These are phyloP conservation scores for Trichosanthes truncata DNA, from an alignment of 306 rosid genomes.

Conservation along the genomic window DNA sequence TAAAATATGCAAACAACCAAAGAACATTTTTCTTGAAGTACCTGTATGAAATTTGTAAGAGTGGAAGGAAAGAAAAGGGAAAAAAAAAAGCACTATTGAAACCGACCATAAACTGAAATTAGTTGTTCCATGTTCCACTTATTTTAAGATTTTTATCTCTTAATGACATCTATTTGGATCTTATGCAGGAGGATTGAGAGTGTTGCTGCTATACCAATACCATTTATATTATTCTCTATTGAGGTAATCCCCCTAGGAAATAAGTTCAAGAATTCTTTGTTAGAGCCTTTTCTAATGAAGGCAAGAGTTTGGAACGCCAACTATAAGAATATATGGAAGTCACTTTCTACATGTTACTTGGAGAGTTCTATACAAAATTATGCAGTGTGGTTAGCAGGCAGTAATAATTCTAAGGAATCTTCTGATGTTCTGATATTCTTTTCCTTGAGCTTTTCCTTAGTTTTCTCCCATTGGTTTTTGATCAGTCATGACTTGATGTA, in stretches of 20 bases:
- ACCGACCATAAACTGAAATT: background rate
- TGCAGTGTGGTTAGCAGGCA: background rate
- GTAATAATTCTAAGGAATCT: background rate
- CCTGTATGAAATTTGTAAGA: background rate
- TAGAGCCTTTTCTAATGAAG: background rate
- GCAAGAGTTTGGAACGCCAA: background rate
- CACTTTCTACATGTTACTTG: background rate
- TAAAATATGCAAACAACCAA: background rate
- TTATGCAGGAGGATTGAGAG: constrained; percentile 10
- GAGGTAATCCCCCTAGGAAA: constrained; percentile 1
- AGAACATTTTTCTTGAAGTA: background rate
- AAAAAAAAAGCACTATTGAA: background rate
- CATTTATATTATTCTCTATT: background rate
- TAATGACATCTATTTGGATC: background rate
- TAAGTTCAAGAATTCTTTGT: background rate
- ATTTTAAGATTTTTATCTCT: background rate
- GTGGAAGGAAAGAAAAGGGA: background rate
- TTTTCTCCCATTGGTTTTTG: background rate
- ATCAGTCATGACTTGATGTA: background rate
- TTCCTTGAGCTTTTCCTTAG: background rate
- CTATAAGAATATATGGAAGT: background rate
- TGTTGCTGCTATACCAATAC: background rate
- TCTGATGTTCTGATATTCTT: background rate
- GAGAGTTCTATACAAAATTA: background rate
- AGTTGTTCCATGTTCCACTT: background rate